Conservation (phyloP, 495 filamentous ascomycete genomes). For the Apodospora peruviana region DNA sequence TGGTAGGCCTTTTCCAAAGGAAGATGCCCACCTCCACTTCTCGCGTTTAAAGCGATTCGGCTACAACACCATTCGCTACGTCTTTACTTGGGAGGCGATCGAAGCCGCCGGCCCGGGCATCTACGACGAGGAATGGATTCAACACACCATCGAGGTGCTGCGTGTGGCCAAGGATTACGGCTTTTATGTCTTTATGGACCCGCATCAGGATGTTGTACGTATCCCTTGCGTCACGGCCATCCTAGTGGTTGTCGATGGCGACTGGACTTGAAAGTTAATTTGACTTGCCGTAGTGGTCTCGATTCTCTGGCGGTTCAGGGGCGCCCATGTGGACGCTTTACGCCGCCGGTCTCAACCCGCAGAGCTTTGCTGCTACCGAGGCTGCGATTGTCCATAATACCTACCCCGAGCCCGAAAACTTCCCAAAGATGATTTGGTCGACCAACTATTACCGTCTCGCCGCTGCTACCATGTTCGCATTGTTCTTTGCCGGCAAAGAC, state of each 20-base stretch:
- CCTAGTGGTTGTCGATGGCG: background rate
- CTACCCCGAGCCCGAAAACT: slow-evolving; percentile 77
- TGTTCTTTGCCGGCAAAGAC: slow-evolving; percentile 89
- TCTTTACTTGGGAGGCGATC: slow-evolving; percentile 99
- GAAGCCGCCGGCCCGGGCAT: slow-evolving; percentile 87
- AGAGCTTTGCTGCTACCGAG: slow-evolving; percentile 76
- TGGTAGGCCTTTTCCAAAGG: slow-evolving; percentile 71
- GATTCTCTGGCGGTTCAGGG: slow-evolving; percentile 89
- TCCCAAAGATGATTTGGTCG: slow-evolving; percentile 99
- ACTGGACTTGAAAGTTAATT: too few relatives aligned
- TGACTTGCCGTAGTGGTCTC: slow-evolving; percentile 65
- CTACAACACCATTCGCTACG: slow-evolving; percentile 92
- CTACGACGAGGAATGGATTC: slow-evolving; percentile 92
- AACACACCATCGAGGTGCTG: slow-evolving; percentile 80
- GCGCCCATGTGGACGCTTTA: slow-evolving; percentile 98
- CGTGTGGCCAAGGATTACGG: slow-evolving; percentile 81
- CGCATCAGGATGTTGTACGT: slow-evolving; percentile 90
- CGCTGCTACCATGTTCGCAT: slow-evolving; percentile 84
- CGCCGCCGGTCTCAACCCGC: slow-evolving; percentile 83
- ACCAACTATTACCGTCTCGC: slow-evolving; percentile 91
- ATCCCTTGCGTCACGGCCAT: background rate
- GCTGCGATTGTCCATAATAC: slow-evolving; percentile 94
- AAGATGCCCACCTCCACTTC: slow-evolving; percentile 84
- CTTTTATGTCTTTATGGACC: slow-evolving; percentile 96
- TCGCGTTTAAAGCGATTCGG: slow-evolving; percentile 79